Conservation (phyloP, 768 basidiomycete species). For the Lactifluus volemus region DNA sequence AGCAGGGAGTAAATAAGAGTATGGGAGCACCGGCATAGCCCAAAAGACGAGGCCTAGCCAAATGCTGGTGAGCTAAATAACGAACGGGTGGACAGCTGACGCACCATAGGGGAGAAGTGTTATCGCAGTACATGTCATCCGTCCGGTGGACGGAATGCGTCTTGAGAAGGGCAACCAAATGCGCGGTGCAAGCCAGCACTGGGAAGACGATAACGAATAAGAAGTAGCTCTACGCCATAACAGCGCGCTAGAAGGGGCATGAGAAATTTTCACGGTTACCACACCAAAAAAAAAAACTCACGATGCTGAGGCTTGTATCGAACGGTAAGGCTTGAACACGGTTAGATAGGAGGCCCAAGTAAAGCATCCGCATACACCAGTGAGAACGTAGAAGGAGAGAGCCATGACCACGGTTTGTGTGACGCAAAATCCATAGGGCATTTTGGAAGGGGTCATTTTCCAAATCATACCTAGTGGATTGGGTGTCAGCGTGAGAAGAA, state of each 20-base stretch:
- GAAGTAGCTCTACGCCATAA: slow-evolving; percentile 40
- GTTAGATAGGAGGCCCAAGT: slow-evolving; percentile 20
- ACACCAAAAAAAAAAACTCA: background rate
- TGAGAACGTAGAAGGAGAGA: slow-evolving; percentile 21
- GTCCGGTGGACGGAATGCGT: slow-evolving; percentile 37
- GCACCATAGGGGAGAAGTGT: slow-evolving; percentile 50
- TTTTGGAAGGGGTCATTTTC: slow-evolving; percentile 49
- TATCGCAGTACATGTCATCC: slow-evolving; percentile 53
- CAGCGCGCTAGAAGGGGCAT: slow-evolving; percentile 31
- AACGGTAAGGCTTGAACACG: slow-evolving; percentile 15
- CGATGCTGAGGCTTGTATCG: slow-evolving; percentile 7
- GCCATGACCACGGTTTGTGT: slow-evolving; percentile 19
- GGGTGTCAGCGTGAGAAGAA: background rate
- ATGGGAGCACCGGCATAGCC: slow-evolving; percentile 53
- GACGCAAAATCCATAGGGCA: slow-evolving; percentile 52
- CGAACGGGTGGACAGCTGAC: slow-evolving; percentile 15
- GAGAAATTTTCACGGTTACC: background rate
- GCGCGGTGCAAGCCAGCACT: slow-evolving; percentile 33
- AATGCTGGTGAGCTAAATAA: background rate
- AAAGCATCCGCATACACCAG: slow-evolving; percentile 23
- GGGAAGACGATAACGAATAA: slow-evolving; percentile 44
- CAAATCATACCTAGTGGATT: slow-evolving; percentile 46
- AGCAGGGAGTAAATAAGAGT: slow-evolving; percentile 41
- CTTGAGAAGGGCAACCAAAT: slow-evolving; percentile 36
- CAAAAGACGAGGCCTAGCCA: slow-evolving; percentile 50